These are phyloP conservation scores for Candida hungchunana DNA, from an alignment of 805 yeast species.

Conservation along the genomic window DNA sequence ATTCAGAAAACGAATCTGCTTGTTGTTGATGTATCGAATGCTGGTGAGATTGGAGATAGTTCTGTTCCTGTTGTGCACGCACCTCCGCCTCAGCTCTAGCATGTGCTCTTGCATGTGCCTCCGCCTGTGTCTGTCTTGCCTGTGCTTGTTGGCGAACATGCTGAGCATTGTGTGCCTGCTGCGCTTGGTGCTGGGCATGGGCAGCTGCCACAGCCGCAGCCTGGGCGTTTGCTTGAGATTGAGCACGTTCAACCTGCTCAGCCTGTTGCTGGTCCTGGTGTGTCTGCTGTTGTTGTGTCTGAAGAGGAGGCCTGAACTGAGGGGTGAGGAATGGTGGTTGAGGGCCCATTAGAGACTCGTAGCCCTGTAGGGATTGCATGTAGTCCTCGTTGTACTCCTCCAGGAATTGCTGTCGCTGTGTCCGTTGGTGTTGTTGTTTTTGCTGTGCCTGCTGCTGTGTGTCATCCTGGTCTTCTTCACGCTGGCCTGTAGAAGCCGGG, in stretches of 20 bases:
- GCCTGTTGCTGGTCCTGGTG: conserved; percentile 3
- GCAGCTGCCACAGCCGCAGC: too few relatives aligned
- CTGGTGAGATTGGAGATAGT: background rate
- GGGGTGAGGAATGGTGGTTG: conserved; percentile 5
- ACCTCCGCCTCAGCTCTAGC: background rate
- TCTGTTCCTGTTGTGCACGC: background rate
- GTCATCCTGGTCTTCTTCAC: too few relatives aligned
- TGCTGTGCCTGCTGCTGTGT: too few relatives aligned
- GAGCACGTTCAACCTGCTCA: conserved; percentile 1
- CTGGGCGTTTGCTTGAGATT: too few relatives aligned
- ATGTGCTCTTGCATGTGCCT: background rate
- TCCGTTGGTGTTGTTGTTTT: background rate
- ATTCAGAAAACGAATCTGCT: conserved; percentile 6
- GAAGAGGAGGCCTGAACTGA: conserved; percentile 4
- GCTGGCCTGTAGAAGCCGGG: too few relatives aligned
- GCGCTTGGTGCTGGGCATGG: conserved; percentile 1
- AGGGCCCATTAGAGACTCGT: conserved; percentile 8
- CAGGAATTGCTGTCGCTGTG: conserved; percentile 1
- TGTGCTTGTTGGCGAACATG: conserved; percentile 1
- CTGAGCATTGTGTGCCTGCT: background rate
- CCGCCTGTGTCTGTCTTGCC: conserved; percentile 1
- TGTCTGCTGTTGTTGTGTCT: conserved; percentile 5
- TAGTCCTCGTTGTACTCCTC: conserved; percentile 11
- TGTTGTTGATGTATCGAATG: background rate
- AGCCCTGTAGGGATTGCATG: conserved; percentile 11